Base-by-base conservation (phyloP, 805 yeast genomes). In the Yarrowia divulgata region DNA sequence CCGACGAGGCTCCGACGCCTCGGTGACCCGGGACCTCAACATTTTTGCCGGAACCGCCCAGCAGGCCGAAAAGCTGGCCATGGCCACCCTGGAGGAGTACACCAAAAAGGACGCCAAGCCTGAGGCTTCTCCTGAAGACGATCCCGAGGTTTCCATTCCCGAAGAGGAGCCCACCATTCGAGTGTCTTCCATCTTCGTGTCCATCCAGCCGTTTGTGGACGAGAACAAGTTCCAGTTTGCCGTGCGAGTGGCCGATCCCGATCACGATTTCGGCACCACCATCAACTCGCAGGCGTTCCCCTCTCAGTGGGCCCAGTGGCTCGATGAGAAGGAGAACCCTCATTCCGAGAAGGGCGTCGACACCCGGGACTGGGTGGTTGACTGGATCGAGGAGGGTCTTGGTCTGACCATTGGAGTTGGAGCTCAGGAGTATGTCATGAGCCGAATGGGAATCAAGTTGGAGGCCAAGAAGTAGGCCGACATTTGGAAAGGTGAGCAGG, bases 201-300 rank as follows among this genome's bases (percentile, higher is more conserved):
- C 93, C 0, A 87, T 91, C 60, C 85, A 89, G 73, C 90, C 97
- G 8, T 77, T 80, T 72, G 74, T 80, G 71, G 74, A 79, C 39
- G 71, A 57, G n/a, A 16, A 71, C 72, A 9, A 74, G 72, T 93
- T 94, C 76, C 85, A 87, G 48, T 93, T 95, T 77, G 85, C 91
- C 9, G 82, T 93, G 43, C 85, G 91, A 23, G 82, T 95, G 73
- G 86, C 87, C 73, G 99, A 95, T 76, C 85, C 87, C 52, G 87
- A 90, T 46, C 94, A 95, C 79, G 85, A 87, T 72, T 86, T 95
- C 71, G 84, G 88, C 8, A 84, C 91, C 55, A 83, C 87, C 37
- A 88, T 91, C 64, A 88, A 89, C 73, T 90, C 98, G 0, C 99
- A 95, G 78, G 87, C 97, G 8, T 90, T 92, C 82, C 98, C 99